These are phyloP conservation scores for Paramecium primaurelia DNA, from an alignment of 73 alveolate species.

Conservation along the genomic window DNA sequence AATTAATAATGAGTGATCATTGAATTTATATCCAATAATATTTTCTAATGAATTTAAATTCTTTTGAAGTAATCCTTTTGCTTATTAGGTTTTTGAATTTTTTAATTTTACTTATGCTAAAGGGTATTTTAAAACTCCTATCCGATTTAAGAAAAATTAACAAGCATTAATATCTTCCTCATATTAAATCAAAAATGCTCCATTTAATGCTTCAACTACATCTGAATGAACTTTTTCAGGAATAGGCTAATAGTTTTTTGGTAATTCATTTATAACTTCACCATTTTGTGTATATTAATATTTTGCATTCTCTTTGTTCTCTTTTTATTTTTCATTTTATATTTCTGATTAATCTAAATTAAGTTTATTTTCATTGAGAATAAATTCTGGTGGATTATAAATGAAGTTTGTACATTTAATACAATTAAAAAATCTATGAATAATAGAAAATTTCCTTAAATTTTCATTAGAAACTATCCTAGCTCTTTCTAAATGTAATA, in stretches of 20 bases:
- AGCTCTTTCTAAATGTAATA: slow-evolving; percentile 22
- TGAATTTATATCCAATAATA: slow-evolving; percentile 5
- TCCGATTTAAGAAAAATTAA: not conserved
- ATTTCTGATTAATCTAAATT: not conserved
- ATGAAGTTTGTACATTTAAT: not conserved
- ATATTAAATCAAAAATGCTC: not conserved
- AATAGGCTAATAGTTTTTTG: slow-evolving; percentile 3
- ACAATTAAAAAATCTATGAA: slow-evolving; percentile 19
- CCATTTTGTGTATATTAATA: not conserved
- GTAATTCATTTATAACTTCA: not conserved
- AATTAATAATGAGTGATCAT: not conserved
- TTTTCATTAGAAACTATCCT: not conserved
- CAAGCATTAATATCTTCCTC: not conserved
- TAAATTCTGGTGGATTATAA: not conserved
- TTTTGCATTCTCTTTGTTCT: not conserved
- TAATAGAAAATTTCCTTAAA: not conserved
- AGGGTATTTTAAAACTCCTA: not conserved
- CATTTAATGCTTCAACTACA: slow-evolving; percentile 36
- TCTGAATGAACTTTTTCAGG: slow-evolving; percentile 47
- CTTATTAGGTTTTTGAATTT: not conserved
- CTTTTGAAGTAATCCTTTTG: not conserved
- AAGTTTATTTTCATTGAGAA: not conserved
- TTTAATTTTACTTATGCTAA: not conserved
- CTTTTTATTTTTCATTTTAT: not conserved
- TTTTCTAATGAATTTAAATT: not conserved